Base-by-base conservation (phyloP, 768 basidiomycete genomes). In the Leccinum obscurum region DNA sequence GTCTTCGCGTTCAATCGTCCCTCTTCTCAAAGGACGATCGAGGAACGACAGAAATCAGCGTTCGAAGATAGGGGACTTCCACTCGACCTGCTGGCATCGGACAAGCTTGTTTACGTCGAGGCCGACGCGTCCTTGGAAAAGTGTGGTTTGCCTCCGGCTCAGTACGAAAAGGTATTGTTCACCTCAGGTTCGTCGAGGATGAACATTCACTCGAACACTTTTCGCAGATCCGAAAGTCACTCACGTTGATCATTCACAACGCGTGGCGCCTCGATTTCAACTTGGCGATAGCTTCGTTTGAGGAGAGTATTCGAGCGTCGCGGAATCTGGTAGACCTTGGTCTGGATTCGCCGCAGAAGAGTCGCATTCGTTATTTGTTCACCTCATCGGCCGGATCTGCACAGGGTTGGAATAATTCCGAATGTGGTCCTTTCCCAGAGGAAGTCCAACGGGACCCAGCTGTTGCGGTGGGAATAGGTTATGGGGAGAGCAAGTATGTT, bases 221-320 rank as follows among this genome's bases (percentile, higher is more conserved):
- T 34, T 34, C 1, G 34, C 13, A 80, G 79, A 66, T 80, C 2
- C 67, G 65, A 1, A 58, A 60, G 3, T 72, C 75, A 0, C 67
- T 79, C 30, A 75, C 75, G 2, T 34, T 75, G 26, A 69, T 80
- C 46, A 76, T 80, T 24, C 79, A 80, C 55, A 78, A 71, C 8
- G 79, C 80, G 4, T 81, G 80, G 80, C 71, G 68, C 20, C 68
- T 81, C 41, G 75, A 82, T 52, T 80, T 80, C 61, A 80, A 76
- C 56, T 57, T 78, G 26, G 68, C 67, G 1, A 65, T 82, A 9
- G 67, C 75, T 9, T 80, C 81, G 1, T 80, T 81, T 55, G 80
- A 80, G 35, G 74, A 77, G 5, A 79, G 71, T 55, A 69, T 82
- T 7, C 71, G 68, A 39, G 75, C 68, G n/a, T 76, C 77, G 3